phyloP scores from a whole-genome alignment of 352 stramenopile genomes.

The Globisporangium canariense region DNA sequence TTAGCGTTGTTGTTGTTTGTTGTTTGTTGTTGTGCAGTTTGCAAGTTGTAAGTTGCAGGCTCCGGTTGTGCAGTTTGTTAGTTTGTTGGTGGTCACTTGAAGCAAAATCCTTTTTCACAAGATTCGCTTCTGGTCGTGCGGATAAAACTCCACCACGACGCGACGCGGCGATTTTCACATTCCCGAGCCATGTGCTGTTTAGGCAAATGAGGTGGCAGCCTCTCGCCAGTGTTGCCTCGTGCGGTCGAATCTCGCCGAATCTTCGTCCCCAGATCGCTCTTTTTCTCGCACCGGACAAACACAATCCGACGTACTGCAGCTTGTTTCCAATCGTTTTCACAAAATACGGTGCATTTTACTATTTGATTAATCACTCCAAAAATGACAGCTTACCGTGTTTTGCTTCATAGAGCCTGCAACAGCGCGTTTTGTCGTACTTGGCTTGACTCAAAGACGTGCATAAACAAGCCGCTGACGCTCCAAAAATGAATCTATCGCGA shows the following conservation, averaged over 20 bases:
- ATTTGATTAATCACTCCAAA: neutral
- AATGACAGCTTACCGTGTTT: neutral
- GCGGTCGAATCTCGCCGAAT: conserved; percentile 7
- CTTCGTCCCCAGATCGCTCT: neutral
- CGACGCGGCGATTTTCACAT: neutral
- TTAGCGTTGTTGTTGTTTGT: neutral
- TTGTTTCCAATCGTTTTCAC: neutral
- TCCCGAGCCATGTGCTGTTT: neutral
- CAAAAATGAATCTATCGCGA: conserved; percentile 1
- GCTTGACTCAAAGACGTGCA: neutral
- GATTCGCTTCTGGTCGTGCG: neutral
- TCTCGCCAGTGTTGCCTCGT: neutral
- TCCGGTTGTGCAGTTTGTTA: neutral
- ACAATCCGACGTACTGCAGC: conserved; percentile 7
- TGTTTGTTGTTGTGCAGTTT: neutral
- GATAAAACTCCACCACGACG: neutral
- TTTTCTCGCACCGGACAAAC: neutral
- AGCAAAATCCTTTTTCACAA: neutral
- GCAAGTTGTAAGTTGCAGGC: neutral
- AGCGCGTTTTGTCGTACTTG: neutral
- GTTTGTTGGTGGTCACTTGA: neutral
- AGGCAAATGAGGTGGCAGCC: neutral
- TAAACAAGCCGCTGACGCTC: neutral
- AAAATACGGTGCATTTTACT: neutral
- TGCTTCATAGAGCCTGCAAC: neutral